These are phyloP conservation scores for Lachnellula arida DNA, from an alignment of 2,329 filamentous ascomycete species.

Conservation along the genomic window DNA sequence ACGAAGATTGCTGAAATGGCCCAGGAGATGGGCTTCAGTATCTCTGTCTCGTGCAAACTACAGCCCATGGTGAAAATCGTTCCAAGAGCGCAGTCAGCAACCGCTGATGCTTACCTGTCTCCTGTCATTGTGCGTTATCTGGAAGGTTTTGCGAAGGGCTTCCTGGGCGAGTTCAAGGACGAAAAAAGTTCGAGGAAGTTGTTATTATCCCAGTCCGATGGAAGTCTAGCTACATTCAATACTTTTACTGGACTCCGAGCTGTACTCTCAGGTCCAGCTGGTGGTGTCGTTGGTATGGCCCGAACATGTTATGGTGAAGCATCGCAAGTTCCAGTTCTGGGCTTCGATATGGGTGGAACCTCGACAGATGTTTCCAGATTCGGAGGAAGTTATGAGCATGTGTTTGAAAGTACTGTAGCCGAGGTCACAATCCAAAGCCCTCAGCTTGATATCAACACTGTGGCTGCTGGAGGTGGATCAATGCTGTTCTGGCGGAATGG, in stretches of 20 bases:
- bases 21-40: conserved; percentile 57
- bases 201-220: conserved; percentile 53
- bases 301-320: conserved; percentile 58
- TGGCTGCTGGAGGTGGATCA: conserved; percentile 37
- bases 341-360: conserved; percentile 58
- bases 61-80: conserved; percentile 70
- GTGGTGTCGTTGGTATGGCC: conserved; percentile 64
- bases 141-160: conserved; percentile 61
- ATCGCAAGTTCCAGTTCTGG: conserved; percentile 61
- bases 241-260: conserved; percentile 58
- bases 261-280: conserved; percentile 62
- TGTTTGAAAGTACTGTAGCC: conserved; percentile 72
- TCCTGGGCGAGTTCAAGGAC: conserved; percentile 59
- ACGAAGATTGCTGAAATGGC: conserved; percentile 55
- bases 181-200: conserved; percentile 18
- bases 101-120: conserved; percentile 64
- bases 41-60: conserved; percentile 58
- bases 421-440: conserved; percentile 73
- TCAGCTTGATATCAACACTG: conserved; percentile 74
- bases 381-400: conserved; percentile 61
- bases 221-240: conserved; percentile 42
- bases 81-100: conserved; percentile 59
- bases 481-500: conserved; percentile 63
- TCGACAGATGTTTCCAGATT: conserved; percentile 65
- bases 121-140: conserved; percentile 65